Base-by-base conservation (phyloP, 1,284 basidiomycete species). In the Apiotrichum sp. region DNA sequence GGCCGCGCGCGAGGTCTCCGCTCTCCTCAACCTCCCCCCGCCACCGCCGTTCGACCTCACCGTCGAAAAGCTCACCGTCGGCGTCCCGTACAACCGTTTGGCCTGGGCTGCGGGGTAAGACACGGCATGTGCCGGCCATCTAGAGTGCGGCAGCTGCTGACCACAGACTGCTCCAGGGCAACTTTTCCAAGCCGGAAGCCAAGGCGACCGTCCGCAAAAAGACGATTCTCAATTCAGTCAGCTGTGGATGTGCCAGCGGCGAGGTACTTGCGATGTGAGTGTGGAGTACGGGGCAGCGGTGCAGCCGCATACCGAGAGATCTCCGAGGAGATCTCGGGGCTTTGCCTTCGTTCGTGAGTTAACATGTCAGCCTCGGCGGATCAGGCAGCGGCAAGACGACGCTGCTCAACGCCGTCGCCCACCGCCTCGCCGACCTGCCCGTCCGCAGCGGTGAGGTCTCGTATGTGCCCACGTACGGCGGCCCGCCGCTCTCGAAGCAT, bases 381-480 rank as follows among this genome's bases (percentile, higher is more conserved):
- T 74, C 70, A 5, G 75, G 76, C 8, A 71, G 69, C 8, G 76
- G 77, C 14, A 78, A 78, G 59, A 77, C 76, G 13, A 77, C 77
- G 5, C 66, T 78, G 0, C 64, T 78, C n/a, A 76, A 77, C 49
- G 68, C 74, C 2, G 69, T 78, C 13, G 75, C 75, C 0, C 64
- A 74, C 40, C 67, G 76, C 4, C 53, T 74, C 3, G 60, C 66
- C 13, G 72, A 71, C 40, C 57, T 78, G 11, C 76, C 75, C 0
- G 61, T 73, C 8, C 62, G 65, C 33, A 50, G 63, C 9, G 75
- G 76, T 34, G 67, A 69, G n/a, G 68, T 73, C 14, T 56, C 50
- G 8, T 64, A 60, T 34, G 54, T 61, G 1, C 43, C 57, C 10
- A 31, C 53, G 6, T n/a, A 42, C 1, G 50, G 53, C 4, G 52